A percentile compares a stretch with the other conserved stretches of the same genome.
phyloP scores from a whole-genome alignment of 257 asterid genomes.

The Coffea eugenioides region DNA sequence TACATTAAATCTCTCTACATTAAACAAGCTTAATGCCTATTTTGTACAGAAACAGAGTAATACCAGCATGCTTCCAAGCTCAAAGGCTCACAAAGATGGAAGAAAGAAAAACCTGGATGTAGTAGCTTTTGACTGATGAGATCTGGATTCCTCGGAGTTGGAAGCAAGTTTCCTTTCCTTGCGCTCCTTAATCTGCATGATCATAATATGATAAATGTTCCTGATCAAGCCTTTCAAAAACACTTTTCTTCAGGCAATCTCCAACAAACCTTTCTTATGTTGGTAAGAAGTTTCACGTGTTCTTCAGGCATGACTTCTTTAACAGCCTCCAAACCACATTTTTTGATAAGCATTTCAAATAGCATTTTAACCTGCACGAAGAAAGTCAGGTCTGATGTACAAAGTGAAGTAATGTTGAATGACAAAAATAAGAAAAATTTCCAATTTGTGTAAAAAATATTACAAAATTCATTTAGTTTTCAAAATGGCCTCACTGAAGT shows the following conservation, averaged over 20 bases:
- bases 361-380: slow-evolving; percentile 67
- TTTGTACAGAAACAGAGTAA: not conserved
- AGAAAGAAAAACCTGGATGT: slow-evolving; percentile 66
- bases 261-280: slow-evolving; percentile 77
- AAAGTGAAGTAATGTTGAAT: not conserved
- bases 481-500: not conserved
- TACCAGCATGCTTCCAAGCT: not conserved
- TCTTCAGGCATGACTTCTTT: slow-evolving; percentile 90
- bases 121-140: slow-evolving; percentile 69
- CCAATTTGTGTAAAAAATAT: not conserved
- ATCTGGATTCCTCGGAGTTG: slow-evolving; percentile 51
- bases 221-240: not conserved
- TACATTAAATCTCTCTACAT: not conserved
- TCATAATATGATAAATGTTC: slow-evolving; percentile 7
- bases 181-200: slow-evolving; percentile 73
- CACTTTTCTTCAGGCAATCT: slow-evolving; percentile 1
- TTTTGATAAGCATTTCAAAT: slow-evolving; percentile 92
- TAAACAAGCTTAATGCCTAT: not conserved
- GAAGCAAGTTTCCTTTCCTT: slow-evolving; percentile 60
- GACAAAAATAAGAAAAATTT: not conserved
- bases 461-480: not conserved
- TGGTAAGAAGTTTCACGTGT: slow-evolving; percentile 89
- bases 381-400: not conserved
- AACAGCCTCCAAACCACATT: slow-evolving; percentile 92
- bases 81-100: slow-evolving; percentile 8